Evolutionary conservation across 1,139 yeast species (phyloP), one percentile per base, ranked within the genome.

Genomic region (Waltiozyma sp.): DNA sequence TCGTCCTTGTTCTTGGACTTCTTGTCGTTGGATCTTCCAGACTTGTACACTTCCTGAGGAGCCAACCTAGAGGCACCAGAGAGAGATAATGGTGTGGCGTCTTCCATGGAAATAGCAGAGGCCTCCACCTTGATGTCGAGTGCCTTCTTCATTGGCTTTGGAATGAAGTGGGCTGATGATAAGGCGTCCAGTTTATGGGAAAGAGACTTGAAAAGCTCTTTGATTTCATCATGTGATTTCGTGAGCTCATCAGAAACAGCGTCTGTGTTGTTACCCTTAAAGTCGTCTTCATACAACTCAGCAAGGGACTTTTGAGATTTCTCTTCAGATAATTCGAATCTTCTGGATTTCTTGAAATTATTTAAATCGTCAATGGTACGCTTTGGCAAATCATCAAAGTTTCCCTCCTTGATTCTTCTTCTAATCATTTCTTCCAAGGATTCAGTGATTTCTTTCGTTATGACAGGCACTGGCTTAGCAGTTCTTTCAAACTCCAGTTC

Each of bases 91-190:
- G 98, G 98, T 64, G 89, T 97, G 1, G 96, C 93, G 58, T 91
- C 98, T 64, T 91, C 98, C 95, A 89, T 86, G 7, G 81, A 60
- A 43, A 91, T 81, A 2, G 95, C 75, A 2, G 95, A 80, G 0
- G 85, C 73, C 49, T 81, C 78, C 37, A 89, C 87, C 58, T 81
- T 87, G 56, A 91, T 80, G 47, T 85, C 89, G 50, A 89, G 68
- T 23, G 80, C 65, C 53, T 86, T 84, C 59, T 84, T 80, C 45
- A 86, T 80, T 15, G 96, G 96, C 61, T 83, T 86, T 44, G 98
- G 98, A 43, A 88, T 76, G 66, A 83, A 91, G 60, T 88, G 94
- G 53, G 96, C 95, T 10, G 96, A 87, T 40, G 95, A 79, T 44
- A 91, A 70, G 2, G 96, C 79, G 61, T 91, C 97, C 40, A 91